Evolutionary conservation across 2,329 filamentous ascomycete genomes (phyloP), one percentile per base, ranked within the genome.

Genomic region (Moelleriella libera): DNA sequence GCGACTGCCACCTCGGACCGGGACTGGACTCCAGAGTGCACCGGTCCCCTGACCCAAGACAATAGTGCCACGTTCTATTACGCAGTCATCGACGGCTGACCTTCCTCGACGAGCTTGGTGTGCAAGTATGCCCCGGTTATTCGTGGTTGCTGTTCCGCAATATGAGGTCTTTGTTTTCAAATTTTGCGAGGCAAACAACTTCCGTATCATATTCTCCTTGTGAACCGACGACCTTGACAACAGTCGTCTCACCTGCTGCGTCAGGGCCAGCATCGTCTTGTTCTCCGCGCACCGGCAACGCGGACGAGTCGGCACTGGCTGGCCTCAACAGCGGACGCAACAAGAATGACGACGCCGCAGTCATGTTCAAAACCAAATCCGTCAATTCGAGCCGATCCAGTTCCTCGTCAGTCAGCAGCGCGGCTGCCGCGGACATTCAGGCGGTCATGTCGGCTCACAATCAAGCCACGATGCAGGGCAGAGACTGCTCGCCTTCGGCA

Each of bases 141-240:
- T 45, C 30, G 40, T 34, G 6, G 39, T 45, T 43, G 34, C 44
- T 39, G 31, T 50, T 32, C 41, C 34, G 45, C 45, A 42, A 30
- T 30, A 53, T 53, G 50, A 51, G 37, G 45, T 53, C 47, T 28
- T 45, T 51, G 30, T 51, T 51, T 31, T 50, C 46, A n/a, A 47
- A 37, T 45, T 44, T 41, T 43, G 43, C 51, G 37, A 45, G 46
- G 43, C 49, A 45, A 31, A n/a, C 41, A 46, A 21, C 31, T 39
- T 14, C 47, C 32, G 32, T 37, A 11, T 47, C 50, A 40, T 41
- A 42, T n/a, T 10, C 43, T 39, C 21, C 43, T 8, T 42, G 34
- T 32, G 12, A 39, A 40, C 40, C 39, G 28, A 37, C 12, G 10
- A 14, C 30, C 4, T 37, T 37, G 32, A 12, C 32, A 37, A 37